Base-by-base conservation (phyloP, 306 rosid genomes). In the Castanea sativa region DNA sequence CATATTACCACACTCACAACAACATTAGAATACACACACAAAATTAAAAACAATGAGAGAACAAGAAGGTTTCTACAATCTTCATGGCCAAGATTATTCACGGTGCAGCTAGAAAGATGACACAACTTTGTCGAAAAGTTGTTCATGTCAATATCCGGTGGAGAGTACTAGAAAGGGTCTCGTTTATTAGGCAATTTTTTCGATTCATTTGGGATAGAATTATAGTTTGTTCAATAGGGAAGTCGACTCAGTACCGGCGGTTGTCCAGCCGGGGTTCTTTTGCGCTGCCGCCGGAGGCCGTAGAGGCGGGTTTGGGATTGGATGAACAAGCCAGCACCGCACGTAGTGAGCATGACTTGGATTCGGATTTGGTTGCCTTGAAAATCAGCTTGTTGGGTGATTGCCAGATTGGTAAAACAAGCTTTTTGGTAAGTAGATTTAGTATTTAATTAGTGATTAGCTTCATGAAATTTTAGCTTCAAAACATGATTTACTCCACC, bases 361-460 rank as follows among this genome's bases (percentile, higher is more conserved):
- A 93, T 82, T 87, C 92, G 8, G 98, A 95, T 86, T 91, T 90
- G 89, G 97, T 95, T 38, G 81, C 49, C 79, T 80, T 95, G 74
- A 95, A 95, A 91, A 88, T 95, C 80, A 93, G 94, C 63, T 83
- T 95, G 81, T 80, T 95, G 93, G 99, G 99, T 21, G 99, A 95
- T 86, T 89, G 92, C 83, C 90, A 89, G 87, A 93, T 90, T 81
- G 99, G 99, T 20, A 95, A 95, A 85, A 95, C 99, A 35, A 93
- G 94, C 74, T 95, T 95, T 85, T 55, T 90, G 91, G 99, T 95
- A 23, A 86, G 85, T 75, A 58, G 10, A 35, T 21, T 45, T 9
- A 61, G 43, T 6, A 51, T 23, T 41, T 25, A 23, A 23, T 23
- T 23, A 6, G 9, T 6, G 13, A 11, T 33, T 13, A 1, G 2